These are phyloP conservation scores for Colletotrichum salicis DNA, from an alignment of 2,329 filamentous ascomycete genomes.

Conservation along the genomic window DNA sequence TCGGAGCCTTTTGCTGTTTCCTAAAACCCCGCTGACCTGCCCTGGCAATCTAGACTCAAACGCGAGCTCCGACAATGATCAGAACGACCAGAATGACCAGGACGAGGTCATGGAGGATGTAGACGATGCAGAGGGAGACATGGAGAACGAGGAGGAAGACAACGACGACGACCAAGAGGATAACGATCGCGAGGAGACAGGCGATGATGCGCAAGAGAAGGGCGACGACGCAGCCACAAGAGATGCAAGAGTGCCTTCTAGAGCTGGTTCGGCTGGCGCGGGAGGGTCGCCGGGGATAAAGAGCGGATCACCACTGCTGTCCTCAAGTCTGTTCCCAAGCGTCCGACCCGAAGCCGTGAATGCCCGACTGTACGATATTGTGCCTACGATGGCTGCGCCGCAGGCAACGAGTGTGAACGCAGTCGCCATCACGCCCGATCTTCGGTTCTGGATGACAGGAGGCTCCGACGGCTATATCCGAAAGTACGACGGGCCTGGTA, in stretches of 20 bases:
- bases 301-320: conserved; percentile 22
- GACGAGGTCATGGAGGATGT: conserved; percentile 69
- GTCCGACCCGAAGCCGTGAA: conserved; percentile 83
- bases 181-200: conserved; percentile 48
- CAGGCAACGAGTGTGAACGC: conserved; percentile 96
- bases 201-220: conserved; percentile 43
- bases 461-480: conserved; percentile 95
- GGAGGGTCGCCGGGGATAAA: conserved; percentile 28
- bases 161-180: conserved; percentile 48
- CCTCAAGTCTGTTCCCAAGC: conserved; percentile 42
- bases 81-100: conserved; percentile 60
- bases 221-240: conserved; percentile 55
- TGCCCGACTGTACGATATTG: conserved; percentile 89
- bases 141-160: conserved; percentile 47
- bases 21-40: neutral
- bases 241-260: conserved; percentile 34
- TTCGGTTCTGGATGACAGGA: conserved; percentile 94
- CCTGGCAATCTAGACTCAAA: conserved; percentile 45
- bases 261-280: conserved; percentile 40
- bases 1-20: too few relatives aligned
- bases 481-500: conserved; percentile 95
- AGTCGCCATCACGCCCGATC: conserved; percentile 89
- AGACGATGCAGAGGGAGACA: conserved; percentile 49
- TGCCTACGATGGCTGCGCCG: conserved; percentile 95
- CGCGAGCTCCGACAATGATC: conserved; percentile 57